Evolutionary conservation across 345 rosid genomes (phyloP).

Genomic region (Combretum micranthum): DNA sequence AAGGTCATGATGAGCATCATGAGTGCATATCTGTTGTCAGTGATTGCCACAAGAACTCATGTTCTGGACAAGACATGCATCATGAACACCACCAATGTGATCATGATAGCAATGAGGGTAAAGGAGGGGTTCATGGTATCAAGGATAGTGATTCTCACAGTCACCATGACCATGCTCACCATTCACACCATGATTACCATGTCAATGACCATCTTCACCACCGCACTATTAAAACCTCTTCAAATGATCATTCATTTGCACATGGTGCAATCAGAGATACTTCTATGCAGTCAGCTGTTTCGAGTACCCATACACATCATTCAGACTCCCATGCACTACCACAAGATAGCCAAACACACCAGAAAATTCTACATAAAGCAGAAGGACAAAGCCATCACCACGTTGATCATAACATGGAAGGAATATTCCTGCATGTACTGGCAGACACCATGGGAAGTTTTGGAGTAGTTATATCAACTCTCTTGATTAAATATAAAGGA

Average conservation of each 20-base stretch:
- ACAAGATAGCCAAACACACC: not conserved
- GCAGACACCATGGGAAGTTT: constrained; percentile 98
- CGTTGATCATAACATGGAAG: constrained; percentile 99
- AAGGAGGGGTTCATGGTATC: constrained; percentile 15
- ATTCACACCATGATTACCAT: constrained; percentile 9
- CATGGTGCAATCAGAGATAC: constrained; percentile 4
- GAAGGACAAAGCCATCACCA: constrained; percentile 32
- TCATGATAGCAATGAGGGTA: constrained; percentile 3
- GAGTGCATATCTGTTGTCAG: constrained; percentile 27
- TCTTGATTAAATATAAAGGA: constrained; percentile 89
- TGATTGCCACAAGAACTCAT: constrained; percentile 25
- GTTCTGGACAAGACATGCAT: constrained; percentile 21
- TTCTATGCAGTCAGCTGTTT: constrained; percentile 7
- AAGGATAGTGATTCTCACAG: constrained; percentile 13
- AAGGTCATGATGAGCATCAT: constrained; percentile 27
- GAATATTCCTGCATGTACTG: constrained; percentile 86
- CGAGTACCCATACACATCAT: constrained; percentile 4
- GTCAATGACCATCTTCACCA: constrained; percentile 5
- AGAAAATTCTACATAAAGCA: constrained; percentile 2
- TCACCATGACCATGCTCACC: constrained; percentile 22
- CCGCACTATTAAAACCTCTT: no score
- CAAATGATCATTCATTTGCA: not conserved
- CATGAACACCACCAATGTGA: constrained; percentile 13
- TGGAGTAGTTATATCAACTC: constrained; percentile 93
- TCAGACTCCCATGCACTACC: constrained; percentile 2